Percentiles rank a stretch among this genome's conserved stretches.
Evolutionary conservation across 1,284 basidiomycete species (phyloP).

Genomic region (Malassezia pachydermatis): DNA sequence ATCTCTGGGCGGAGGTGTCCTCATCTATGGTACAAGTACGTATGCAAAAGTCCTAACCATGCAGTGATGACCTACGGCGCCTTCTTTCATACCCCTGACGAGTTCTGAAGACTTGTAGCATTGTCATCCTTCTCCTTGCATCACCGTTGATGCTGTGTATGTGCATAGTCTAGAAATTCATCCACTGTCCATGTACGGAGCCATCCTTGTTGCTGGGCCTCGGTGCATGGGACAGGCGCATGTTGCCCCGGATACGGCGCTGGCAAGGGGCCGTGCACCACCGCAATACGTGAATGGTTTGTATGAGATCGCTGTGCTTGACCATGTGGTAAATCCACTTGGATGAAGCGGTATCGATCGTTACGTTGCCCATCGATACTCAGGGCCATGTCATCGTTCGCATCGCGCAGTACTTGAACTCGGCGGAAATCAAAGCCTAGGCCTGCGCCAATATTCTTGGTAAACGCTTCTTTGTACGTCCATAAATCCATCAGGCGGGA

Average conservation of each 20-base stretch:
- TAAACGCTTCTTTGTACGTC: conserved; percentile 46
- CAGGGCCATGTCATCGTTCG: neutral
- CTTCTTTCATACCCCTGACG: conserved; percentile 41
- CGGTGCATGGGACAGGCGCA: conserved; percentile 9
- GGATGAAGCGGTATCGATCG: neutral
- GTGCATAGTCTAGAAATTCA: conserved; percentile 17
- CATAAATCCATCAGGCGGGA: conserved; percentile 29
- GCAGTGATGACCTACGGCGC: conserved; percentile 22
- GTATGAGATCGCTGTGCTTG: too few relatives aligned
- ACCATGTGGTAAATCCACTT: neutral
- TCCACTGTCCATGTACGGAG: conserved; percentile 40
- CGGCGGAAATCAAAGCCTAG: conserved; percentile 38
- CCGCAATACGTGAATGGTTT: too few relatives aligned
- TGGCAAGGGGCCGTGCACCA: too few relatives aligned
- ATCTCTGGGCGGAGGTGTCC: conserved; percentile 83
- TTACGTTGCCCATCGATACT: neutral
- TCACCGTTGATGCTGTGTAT: too few relatives aligned
- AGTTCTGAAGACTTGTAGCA: conserved; percentile 47
- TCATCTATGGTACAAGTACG: conserved; percentile 93
- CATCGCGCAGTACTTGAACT: conserved; percentile 20
- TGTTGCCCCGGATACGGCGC: too few relatives aligned
- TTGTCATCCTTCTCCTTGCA: conserved; percentile 43
- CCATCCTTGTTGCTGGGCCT: conserved; percentile 32
- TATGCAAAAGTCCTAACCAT: neutral
- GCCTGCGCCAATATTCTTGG: conserved; percentile 37